A percentile compares a stretch with the other conserved stretches of the same genome.
Evolutionary conservation across 2,329 filamentous ascomycete species (phyloP).

Genomic region (Colletotrichum sp.): DNA sequence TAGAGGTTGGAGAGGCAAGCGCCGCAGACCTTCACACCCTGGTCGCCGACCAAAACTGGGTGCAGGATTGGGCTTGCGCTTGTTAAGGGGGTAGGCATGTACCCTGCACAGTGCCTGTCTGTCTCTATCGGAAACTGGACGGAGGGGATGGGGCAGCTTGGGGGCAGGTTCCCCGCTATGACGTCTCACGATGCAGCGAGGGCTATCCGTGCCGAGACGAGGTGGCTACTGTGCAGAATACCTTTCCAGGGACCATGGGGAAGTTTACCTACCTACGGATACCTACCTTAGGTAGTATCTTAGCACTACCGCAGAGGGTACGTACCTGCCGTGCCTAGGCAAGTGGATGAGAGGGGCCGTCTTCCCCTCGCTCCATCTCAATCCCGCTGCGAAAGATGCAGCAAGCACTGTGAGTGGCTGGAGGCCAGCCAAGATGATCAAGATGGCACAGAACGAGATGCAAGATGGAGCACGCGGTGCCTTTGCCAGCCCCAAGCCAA

Average conservation of each 20-base stretch:
- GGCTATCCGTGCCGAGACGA: background rate
- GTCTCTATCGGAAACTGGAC: conserved; percentile 4
- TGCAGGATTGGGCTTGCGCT: background rate
- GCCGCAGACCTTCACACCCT: background rate
- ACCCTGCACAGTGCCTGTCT: conserved; percentile 1
- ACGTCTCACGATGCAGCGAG: background rate
- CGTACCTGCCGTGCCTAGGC: background rate
- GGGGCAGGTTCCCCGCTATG: conserved; percentile 1
- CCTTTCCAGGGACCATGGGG: background rate
- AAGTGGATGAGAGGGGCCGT: background rate
- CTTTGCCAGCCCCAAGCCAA: background rate
- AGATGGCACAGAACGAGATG: background rate
- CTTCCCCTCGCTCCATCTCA: background rate
- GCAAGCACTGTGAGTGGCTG: background rate
- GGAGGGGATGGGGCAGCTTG: background rate
- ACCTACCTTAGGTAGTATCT: background rate
- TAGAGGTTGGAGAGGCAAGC: background rate
- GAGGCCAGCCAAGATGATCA: background rate
- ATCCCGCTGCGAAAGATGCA: background rate
- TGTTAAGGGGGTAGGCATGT: background rate
- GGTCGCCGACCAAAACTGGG: background rate
- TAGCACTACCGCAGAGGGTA: background rate
- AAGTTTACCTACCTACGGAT: background rate
- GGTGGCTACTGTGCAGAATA: background rate
- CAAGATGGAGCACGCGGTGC: background rate